These are phyloP conservation scores for Colletotrichum godetiae DNA, from an alignment of 2,329 filamentous ascomycete genomes.

Conservation along the genomic window DNA sequence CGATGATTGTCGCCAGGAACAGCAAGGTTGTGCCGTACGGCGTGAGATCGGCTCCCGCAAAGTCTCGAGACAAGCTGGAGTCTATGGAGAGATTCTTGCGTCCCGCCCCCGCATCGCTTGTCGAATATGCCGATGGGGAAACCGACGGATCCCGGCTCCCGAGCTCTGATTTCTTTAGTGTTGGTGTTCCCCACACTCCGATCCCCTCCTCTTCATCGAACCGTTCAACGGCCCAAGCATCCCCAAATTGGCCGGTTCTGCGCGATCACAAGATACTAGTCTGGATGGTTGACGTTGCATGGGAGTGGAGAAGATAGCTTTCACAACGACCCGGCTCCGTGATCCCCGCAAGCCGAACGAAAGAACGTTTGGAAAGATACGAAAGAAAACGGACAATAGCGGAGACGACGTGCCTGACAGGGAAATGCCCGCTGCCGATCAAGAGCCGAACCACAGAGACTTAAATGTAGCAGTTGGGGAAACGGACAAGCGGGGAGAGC, in stretches of 20 bases:
- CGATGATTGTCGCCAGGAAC: not conserved
- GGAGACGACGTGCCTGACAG: constrained; percentile 16
- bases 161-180: not conserved
- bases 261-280: constrained; percentile 23
- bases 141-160: not conserved
- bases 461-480: constrained; percentile 17
- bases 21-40: not conserved
- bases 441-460: not conserved
- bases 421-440: constrained; percentile 16
- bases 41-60: constrained; percentile 5
- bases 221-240: constrained; percentile 7
- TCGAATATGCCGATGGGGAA: constrained; percentile 17
- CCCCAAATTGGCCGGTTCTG: constrained; percentile 16
- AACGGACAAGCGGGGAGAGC: not conserved
- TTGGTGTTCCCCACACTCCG: not conserved
- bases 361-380: not conserved
- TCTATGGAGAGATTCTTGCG: not conserved
- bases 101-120: constrained; percentile 34
- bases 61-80: not conserved
- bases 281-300: constrained; percentile 7
- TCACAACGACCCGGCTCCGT: constrained; percentile 20
- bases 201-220: not conserved
- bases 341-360: constrained; percentile 24
- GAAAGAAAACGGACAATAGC: not conserved
- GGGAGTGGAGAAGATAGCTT: not conserved